These are phyloP conservation scores for Penicillium diatomitis DNA, from an alignment of 495 filamentous ascomycete species.

Conservation along the genomic window DNA sequence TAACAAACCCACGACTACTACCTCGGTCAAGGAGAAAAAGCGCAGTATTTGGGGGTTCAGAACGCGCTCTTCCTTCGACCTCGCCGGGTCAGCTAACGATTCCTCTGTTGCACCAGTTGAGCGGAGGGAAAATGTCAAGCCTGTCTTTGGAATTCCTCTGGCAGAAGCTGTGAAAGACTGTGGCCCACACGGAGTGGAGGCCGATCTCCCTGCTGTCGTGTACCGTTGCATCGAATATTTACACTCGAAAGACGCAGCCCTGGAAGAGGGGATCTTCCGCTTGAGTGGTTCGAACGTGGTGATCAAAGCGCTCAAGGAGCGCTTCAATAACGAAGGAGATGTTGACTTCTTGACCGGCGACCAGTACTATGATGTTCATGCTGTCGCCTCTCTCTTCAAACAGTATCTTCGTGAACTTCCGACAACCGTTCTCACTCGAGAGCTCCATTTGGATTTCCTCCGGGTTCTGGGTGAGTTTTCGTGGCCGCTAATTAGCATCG, in stretches of 20 bases:
- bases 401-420: constrained; percentile 90
- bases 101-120: constrained; percentile 34
- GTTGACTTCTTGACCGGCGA: constrained; percentile 78
- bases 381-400: constrained; percentile 89
- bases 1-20: constrained; percentile 47
- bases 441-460: constrained; percentile 84
- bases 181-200: constrained; percentile 57
- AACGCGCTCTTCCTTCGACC: constrained; percentile 53
- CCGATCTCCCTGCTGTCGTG: constrained; percentile 84
- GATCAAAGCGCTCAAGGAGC: constrained; percentile 81
- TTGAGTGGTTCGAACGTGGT: constrained; percentile 90
- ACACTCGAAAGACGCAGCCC: constrained; percentile 67
- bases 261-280: constrained; percentile 93
- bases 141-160: constrained; percentile 80
- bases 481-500: constrained; percentile 21
- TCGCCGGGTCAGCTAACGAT: constrained; percentile 37
- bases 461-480: constrained; percentile 55
- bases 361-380: constrained; percentile 90
- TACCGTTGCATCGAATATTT: constrained; percentile 96
- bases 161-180: constrained; percentile 79
- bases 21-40: constrained; percentile 61
- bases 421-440: constrained; percentile 78
- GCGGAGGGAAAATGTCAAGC: constrained; percentile 49
- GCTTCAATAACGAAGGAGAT: constrained; percentile 91
- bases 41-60: constrained; percentile 93